Base-by-base conservation (phyloP, 805 yeast genomes). In the Lachancea sp. region DNA sequence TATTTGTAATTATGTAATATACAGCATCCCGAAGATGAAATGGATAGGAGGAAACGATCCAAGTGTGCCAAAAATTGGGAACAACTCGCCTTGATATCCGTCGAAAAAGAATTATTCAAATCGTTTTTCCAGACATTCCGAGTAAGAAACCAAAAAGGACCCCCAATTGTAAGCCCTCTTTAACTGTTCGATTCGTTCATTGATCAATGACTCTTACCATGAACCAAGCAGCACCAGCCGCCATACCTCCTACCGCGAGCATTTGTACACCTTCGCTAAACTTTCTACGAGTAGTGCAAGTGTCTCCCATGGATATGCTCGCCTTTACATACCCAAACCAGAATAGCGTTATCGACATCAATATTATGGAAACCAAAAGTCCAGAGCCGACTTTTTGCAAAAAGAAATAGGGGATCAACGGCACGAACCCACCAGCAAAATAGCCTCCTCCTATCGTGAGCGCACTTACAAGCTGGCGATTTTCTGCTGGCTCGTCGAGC, bases 171-270 rank as follows among this genome's bases (percentile, higher is more conserved):
- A 13, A 12, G 31, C 31, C 13, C 31, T 13, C 3, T 29, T 11
- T 3, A 7, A 11, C 11, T 11, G 13, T 11, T 29, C 15, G 15
- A 7, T 12, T 29, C 15, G 13, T 29, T 13, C 31, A 11, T 29
- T 29, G 31, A 13, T 48, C 96, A 49, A 91, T 80, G 51, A 82
- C 63, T 62, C 81, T 83, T 29, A 91, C 99, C 61, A 90, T 77
- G 37, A 78, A 79, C 95, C 96, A 91, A 10, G 99, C 99, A 19
- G 95, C 85, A 3, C 96, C 95, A 3, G 99, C 98, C 18, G 99
- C 98, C 27, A 85, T 70, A n/a, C 97, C 95, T 33, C 99, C 99
- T 41, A 87, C 90, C n/a, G 83, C 66, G 44, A 88, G 81, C 98
- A 93, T 91, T 67, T 88, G 95, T 16, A 83, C 46, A 36, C 97